A percentile compares a stretch with the other conserved stretches of the same genome.
phyloP scores from a whole-genome alignment of 805 yeast species.

The Kuraishia hungarica region DNA sequence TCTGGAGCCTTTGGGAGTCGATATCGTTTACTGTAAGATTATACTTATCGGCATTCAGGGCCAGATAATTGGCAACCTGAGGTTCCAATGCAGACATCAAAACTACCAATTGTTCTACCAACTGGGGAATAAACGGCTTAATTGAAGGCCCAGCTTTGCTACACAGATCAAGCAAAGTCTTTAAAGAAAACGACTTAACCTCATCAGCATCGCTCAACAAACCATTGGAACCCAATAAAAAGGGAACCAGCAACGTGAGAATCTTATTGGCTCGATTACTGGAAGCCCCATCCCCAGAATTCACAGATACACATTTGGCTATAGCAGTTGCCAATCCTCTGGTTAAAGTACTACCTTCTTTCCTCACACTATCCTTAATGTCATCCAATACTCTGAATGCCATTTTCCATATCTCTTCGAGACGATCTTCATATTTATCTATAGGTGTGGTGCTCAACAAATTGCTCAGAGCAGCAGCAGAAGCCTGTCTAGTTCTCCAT shows the following conservation, averaged over 20 bases:
- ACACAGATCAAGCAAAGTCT: conserved; percentile 64
- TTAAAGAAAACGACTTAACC: conserved; percentile 64
- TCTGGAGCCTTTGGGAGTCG: conserved; percentile 68
- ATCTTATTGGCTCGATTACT: conserved; percentile 25
- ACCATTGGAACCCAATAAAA: conserved; percentile 72
- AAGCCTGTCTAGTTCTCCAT: conserved; percentile 91
- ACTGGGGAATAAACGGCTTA: conserved; percentile 57
- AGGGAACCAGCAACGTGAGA: conserved; percentile 60
- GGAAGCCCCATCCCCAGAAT: conserved; percentile 24
- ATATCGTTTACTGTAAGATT: conserved; percentile 63
- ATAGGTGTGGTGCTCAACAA: conserved; percentile 54
- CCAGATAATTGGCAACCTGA: conserved; percentile 75
- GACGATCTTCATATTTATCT: conserved; percentile 36
- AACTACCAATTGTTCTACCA: conserved; percentile 60
- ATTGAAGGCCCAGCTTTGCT: conserved; percentile 53
- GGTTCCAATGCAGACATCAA: conserved; percentile 88
- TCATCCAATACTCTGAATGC: conserved; percentile 89
- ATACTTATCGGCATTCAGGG: conserved; percentile 83
- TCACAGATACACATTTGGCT: conserved; percentile 44
- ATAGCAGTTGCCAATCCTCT: conserved; percentile 56
- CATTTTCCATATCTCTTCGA: conserved; percentile 78
- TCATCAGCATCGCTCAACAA: conserved; percentile 82
- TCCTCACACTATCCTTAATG: conserved; percentile 86
- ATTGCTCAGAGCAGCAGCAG: conserved; percentile 63
- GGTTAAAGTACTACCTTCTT: conserved; percentile 66